phyloP scores from a whole-genome alignment of 129 eudicot genomes.

The Pseudognaphalium luteoalbum region DNA sequence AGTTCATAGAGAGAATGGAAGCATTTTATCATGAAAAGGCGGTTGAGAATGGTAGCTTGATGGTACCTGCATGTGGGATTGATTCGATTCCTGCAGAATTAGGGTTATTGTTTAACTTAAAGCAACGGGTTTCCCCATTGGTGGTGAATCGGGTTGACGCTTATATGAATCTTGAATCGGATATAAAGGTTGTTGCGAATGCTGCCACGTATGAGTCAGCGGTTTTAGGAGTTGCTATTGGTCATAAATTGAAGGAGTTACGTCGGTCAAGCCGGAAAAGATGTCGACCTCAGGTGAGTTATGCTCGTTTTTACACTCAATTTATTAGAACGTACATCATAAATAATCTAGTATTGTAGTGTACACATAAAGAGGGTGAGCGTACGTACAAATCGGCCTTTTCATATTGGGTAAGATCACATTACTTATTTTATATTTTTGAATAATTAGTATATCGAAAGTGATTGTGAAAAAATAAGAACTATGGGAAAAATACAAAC shows the following conservation, averaged over 20 bases:
- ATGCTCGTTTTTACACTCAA: neutral
- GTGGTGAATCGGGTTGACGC: slow-evolving; percentile 64
- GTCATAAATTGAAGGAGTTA: slow-evolving; percentile 39
- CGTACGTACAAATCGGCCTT: no score
- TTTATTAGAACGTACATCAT: neutral
- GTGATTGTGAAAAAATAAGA: no score
- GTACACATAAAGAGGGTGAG: no score
- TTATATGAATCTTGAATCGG: slow-evolving; percentile 60
- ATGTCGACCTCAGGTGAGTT: slow-evolving; percentile 52
- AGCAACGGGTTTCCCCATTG: slow-evolving; percentile 56
- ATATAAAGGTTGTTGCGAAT: slow-evolving; percentile 57
- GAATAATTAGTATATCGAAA: no score
- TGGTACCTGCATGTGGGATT: slow-evolving; percentile 85
- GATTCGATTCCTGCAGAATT: slow-evolving; percentile 80
- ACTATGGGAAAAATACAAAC: no score
- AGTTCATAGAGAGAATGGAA: slow-evolving; percentile 78
- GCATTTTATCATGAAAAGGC: slow-evolving; percentile 56
- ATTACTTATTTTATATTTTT: no score
- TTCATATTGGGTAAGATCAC: no score
- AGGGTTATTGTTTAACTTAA: slow-evolving; percentile 59
- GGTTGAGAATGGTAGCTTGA: slow-evolving; percentile 56
- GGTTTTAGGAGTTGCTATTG: slow-evolving; percentile 75
- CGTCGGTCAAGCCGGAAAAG: slow-evolving; percentile 62
- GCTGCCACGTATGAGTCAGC: slow-evolving; percentile 79
- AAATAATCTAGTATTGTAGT: neutral